A percentile compares a stretch with the other conserved stretches of the same genome.
Conservation (phyloP, 1,284 basidiomycete genomes). For the Sporisorium iseilematis-ciliati region DNA sequence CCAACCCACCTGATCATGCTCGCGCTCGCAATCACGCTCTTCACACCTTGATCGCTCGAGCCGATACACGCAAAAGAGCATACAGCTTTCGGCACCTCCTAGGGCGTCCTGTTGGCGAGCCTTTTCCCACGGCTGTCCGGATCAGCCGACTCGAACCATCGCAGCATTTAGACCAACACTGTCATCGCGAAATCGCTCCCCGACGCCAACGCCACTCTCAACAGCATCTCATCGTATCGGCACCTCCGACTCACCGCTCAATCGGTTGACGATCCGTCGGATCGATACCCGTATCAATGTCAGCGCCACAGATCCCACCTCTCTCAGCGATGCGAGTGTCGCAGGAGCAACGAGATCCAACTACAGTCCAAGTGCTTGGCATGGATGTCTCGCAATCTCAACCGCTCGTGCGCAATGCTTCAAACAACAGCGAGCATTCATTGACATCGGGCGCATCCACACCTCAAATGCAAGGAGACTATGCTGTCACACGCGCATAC, state of each 20-base stretch:
- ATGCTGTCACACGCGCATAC: constrained; percentile 28
- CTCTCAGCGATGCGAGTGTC: constrained; percentile 17
- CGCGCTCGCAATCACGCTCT: too few species aligned
- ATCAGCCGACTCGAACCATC: not conserved
- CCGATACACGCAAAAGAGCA: not conserved
- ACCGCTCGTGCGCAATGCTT: constrained; percentile 32
- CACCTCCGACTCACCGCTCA: not conserved
- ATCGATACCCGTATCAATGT: not conserved
- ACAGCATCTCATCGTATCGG: not conserved
- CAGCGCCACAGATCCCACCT: constrained; percentile 19
- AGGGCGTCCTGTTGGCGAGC: not conserved
- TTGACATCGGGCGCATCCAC: constrained; percentile 30
- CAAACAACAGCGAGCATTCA: constrained; percentile 22
- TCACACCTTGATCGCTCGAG: too few species aligned
- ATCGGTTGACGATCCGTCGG: not conserved
- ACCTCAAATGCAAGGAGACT: constrained; percentile 35
- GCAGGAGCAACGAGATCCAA: constrained; percentile 19
- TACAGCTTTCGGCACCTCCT: not conserved
- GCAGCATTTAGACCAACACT: not conserved
- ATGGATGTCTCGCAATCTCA: constrained; percentile 32
- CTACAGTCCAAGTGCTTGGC: constrained; percentile 41
- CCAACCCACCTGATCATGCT: too few species aligned
- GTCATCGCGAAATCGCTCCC: not conserved
- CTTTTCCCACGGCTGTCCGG: not conserved
- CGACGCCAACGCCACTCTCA: not conserved